Conservation (phyloP, 108 stramenopile species). For the Nannochloropsis granulata region DNA sequence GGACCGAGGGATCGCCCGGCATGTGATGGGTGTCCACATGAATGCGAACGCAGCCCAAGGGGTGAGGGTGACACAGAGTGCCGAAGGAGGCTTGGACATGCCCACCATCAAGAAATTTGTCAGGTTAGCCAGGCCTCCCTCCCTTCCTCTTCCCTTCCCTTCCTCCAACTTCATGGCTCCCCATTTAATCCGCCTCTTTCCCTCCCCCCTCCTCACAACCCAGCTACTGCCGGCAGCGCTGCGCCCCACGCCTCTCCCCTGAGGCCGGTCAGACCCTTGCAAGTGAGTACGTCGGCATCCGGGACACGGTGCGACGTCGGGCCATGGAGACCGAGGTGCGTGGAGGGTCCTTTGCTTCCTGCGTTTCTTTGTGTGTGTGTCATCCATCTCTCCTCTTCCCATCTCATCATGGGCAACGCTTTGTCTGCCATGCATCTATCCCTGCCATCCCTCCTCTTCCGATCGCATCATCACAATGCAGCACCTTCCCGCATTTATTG, state of each 20-base stretch:
- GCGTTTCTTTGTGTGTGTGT: background rate
- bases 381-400: background rate
- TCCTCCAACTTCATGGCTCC: background rate
- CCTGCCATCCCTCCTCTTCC: background rate
- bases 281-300: slow-evolving; percentile 80
- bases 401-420: background rate
- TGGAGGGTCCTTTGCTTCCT: background rate
- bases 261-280: slow-evolving; percentile 69
- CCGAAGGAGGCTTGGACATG: slow-evolving; percentile 61
- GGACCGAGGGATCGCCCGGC: slow-evolving; percentile 81
- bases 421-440: background rate
- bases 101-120: slow-evolving; percentile 93
- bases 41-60: slow-evolving; percentile 27
- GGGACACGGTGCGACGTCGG: slow-evolving; percentile 53
- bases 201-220: background rate
- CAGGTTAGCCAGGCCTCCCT: background rate
- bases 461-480: background rate
- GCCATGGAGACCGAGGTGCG: slow-evolving; percentile 1
- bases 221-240: slow-evolving; percentile 80
- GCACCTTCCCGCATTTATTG: background rate
- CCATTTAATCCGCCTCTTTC: background rate
- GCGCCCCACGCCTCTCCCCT: slow-evolving; percentile 67
- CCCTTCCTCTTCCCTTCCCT: background rate
- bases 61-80: slow-evolving; percentile 19
- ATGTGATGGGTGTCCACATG: slow-evolving; percentile 95